Percentiles rank a stretch among this genome's conserved stretches.
These are phyloP conservation scores for Kwoniella bestiolae DNA, from an alignment of 768 basidiomycete genomes.

Conservation along the genomic window DNA sequence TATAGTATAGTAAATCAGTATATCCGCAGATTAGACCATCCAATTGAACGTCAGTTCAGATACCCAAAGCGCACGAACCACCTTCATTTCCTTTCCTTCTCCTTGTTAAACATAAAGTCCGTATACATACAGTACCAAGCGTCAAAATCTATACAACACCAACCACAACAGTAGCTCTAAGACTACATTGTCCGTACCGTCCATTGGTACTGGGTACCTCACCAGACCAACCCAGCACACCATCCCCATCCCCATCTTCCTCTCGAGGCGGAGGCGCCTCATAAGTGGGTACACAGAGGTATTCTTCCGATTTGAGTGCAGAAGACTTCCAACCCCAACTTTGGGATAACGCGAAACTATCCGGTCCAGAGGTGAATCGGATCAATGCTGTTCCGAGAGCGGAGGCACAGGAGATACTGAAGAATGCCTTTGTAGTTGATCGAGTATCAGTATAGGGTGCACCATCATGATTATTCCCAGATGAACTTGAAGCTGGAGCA, in stretches of 20 bases:
- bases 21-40: no score
- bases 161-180: conserved; percentile 78
- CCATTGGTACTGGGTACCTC: conserved; percentile 47
- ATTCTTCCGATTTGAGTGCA: conserved; percentile 63
- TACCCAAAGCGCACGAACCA: no score
- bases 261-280: background rate
- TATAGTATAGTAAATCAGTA: no score
- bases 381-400: conserved; percentile 80
- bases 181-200: conserved; percentile 61
- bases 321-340: conserved; percentile 92
- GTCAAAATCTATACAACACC: conserved; percentile 66
- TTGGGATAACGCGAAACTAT: conserved; percentile 79
- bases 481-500: background rate
- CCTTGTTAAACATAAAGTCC: background rate
- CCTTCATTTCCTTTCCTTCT: background rate
- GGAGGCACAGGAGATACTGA: conserved; percentile 79
- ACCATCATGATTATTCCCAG: background rate
- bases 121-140: background rate
- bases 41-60: background rate
- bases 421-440: conserved; percentile 65
- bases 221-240: conserved; percentile 60
- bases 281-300: conserved; percentile 47
- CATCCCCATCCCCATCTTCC: conserved; percentile 29
- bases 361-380: conserved; percentile 81
- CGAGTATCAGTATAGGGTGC: conserved; percentile 42